A percentile compares a stretch with the other conserved stretches of the same genome.
Conservation (phyloP, 305 asterid species). For the Solanum aculeatissimum region DNA sequence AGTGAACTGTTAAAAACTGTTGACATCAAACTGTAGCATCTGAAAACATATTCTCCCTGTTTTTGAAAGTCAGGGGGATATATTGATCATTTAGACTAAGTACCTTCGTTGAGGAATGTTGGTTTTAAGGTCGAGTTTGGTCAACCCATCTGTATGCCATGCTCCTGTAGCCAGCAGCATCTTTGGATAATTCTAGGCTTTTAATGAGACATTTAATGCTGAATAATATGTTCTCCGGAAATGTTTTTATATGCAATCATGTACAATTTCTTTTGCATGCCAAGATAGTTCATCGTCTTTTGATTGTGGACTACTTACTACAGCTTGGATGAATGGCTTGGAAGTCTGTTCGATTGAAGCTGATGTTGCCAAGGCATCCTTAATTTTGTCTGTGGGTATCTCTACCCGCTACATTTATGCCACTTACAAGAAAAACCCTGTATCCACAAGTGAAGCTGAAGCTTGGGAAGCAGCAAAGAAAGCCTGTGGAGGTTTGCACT, state of each 20-base stretch:
- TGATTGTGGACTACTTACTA: constrained; percentile 9
- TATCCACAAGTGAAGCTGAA: constrained; percentile 69
- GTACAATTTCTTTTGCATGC: neutral
- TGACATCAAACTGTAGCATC: neutral
- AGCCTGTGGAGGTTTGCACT: constrained; percentile 82
- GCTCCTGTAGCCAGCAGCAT: neutral
- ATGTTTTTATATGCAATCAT: neutral
- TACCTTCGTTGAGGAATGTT: neutral
- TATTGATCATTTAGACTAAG: neutral
- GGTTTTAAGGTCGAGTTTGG: neutral
- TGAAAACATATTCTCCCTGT: neutral
- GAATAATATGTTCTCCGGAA: neutral
- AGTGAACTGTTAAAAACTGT: neutral
- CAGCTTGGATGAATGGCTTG: constrained; percentile 96
- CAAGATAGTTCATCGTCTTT: neutral
- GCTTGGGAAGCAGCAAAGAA: constrained; percentile 95
- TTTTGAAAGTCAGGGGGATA: neutral
- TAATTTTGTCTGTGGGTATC: constrained; percentile 70
- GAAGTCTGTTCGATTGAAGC: constrained; percentile 81
- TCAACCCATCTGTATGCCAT: neutral
- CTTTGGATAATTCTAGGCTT: neutral
- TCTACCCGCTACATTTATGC: constrained; percentile 74
- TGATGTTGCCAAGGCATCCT: constrained; percentile 40
- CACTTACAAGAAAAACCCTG: constrained; percentile 65
- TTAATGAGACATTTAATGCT: neutral